Evolutionary conservation across 2,329 filamentous ascomycete genomes (phyloP), one percentile per base, ranked within the genome.

Genomic region (Tolypocladium nubicola): DNA sequence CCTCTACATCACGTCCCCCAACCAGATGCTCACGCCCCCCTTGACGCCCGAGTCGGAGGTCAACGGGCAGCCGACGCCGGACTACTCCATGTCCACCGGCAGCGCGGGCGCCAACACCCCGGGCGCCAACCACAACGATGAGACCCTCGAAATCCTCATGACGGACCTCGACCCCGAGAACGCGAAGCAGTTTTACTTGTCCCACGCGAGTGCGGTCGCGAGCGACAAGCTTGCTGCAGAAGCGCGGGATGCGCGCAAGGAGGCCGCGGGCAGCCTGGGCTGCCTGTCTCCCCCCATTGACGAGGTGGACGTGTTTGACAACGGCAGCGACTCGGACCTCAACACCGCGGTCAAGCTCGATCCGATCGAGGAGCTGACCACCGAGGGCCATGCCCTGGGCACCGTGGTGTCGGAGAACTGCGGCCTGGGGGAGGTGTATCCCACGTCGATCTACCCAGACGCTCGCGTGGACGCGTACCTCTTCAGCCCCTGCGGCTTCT

Each of bases 401-500:
- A 94, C 90, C 4, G 87, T 97, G 47, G 91, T 99, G 52, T 94
- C 93, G 19, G 89, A 97, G 65, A 81, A 81, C 60, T 97, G 90
- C 71, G 94, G 94, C 54, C 82, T 99, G 53, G 87, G 91, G 21
- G 87, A 91, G 61, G 86, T 99, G 60, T 99, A 97, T 67, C 88
- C 94, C 6, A 85, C 84, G 50, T 85, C 85, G 59, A 87, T 88
- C 72, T 97, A 96, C 69, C 92, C 94, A 0, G 93, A 97, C 65
- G 89, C 94, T 26, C 88, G 90, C 59, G 90, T 99, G 63, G 94
- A 99, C 65, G 90, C 94, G 26, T 99, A 97, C 71, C 83, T 97
- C 56, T 99, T 99, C 77, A 91, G 89, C 1, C 94, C 94, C 0
- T 99, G 94, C 68, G 94, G 94, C 58, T 99, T 96, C 75, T 97